Evolutionary conservation across 495 filamentous ascomycete genomes (phyloP).

Genomic region (Hamigera avellanea): DNA sequence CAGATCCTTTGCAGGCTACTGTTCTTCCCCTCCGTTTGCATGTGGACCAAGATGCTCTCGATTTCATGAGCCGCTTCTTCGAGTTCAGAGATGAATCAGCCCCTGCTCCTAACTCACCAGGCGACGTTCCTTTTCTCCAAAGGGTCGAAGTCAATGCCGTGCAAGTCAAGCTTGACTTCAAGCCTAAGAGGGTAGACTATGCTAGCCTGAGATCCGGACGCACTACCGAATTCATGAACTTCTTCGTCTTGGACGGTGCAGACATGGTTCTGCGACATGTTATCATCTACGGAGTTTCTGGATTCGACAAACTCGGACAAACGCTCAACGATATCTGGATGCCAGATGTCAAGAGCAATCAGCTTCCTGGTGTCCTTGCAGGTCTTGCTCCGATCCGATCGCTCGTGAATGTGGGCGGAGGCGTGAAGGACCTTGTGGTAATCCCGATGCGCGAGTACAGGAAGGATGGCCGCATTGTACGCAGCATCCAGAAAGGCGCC

Average conservation of each 20-base stretch:
- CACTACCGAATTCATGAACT: conserved; percentile 99
- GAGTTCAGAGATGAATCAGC: conserved; percentile 81
- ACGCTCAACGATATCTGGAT: conserved; percentile 95
- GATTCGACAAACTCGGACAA: conserved; percentile 78
- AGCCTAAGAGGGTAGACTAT: conserved; percentile 94
- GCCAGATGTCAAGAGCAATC: conserved; percentile 81
- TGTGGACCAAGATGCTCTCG: conserved; percentile 95
- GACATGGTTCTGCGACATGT: conserved; percentile 79
- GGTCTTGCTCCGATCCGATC: conserved; percentile 85
- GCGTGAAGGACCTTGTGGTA: conserved; percentile 73
- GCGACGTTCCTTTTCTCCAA: conserved; percentile 80
- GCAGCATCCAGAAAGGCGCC: conserved; percentile 84
- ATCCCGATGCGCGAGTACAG: conserved; percentile 86
- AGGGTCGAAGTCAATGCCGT: conserved; percentile 77
- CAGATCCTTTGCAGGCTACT: conserved; percentile 41
- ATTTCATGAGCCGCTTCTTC: conserved; percentile 95
- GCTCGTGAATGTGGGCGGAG: conserved; percentile 79
- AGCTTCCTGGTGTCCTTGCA: conserved; percentile 79
- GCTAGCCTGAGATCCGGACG: conserved; percentile 90
- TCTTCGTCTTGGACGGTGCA: conserved; percentile 81
- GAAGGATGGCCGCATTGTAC: conserved; percentile 86
- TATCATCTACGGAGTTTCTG: conserved; percentile 84
- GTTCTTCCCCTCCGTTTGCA: conserved; percentile 83
- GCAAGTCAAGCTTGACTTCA: conserved; percentile 84
- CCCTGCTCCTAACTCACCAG: conserved; percentile 36